Evolutionary conservation across 768 basidiomycete species (phyloP), one percentile per base, ranked within the genome.

Genomic region (Leccinum ochraceum): DNA sequence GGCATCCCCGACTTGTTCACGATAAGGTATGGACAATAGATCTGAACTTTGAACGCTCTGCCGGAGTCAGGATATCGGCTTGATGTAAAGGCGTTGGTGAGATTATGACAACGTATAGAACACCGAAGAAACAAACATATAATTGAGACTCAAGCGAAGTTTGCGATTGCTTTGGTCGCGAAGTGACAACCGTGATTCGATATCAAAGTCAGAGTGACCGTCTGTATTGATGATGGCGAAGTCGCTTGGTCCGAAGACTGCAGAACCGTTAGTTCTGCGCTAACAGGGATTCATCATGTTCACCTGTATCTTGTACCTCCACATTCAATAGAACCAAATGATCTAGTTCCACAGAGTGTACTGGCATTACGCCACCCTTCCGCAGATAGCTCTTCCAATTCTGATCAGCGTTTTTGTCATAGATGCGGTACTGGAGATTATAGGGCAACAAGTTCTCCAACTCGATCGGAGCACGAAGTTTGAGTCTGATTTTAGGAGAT

Each of bases 191-290:
- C 78, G 82, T 55, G 80, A 83, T 74, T 95, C 97, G 57, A 86
- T 81, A 61, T 89, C 90, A 64, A 94, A 94, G 74, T 95, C 95
- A 3, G 94, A 90, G 57, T 92, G 86, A 30, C 87, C 88, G 70
- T 97, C 94, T 16, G 92, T 93, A 69, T 94, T 98, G 76, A 99
- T 95, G 74, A 99, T 98, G 3, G 94, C 90, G 67, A 97, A 99
- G 60, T 98, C 95, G 71, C 95, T 96, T 16, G 94, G 89, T 68
- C 90, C 90, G 79, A 95, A 93, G 14, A 86, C 94, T 96, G 66
- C 4, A 56, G 46, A 32, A 34, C 26, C 7, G 26, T 69, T 48
- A 60, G 59, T 36, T 22, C 6, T 11, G 26, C 20, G 24, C 58
- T 22, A 36, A 32, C 20, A 56, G 39, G 28, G 37, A 34, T 22